These are phyloP conservation scores for Cardamine occulta DNA, from an alignment of 345 rosid genomes.

Conservation along the genomic window DNA sequence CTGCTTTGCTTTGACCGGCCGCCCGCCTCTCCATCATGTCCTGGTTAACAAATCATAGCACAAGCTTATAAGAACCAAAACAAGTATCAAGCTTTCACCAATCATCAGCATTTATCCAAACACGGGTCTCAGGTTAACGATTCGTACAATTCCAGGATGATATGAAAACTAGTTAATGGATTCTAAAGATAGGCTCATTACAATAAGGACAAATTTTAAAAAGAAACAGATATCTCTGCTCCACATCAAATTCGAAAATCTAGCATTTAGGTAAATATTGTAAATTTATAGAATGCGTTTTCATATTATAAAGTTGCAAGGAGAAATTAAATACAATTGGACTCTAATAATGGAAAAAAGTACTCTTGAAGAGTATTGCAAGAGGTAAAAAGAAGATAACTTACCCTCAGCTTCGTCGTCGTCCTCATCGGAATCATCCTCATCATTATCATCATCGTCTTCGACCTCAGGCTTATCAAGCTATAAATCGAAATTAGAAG, in stretches of 20 bases:
- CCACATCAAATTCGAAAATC: background rate
- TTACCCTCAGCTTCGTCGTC: constrained; percentile 63
- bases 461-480: constrained; percentile 67
- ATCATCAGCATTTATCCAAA: constrained; percentile 2
- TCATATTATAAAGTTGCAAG: background rate
- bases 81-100: constrained; percentile 7
- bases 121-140: background rate
- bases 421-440: constrained; percentile 66
- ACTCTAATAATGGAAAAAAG: background rate
- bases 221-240: background rate
- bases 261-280: background rate
- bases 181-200: background rate
- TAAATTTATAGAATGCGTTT: background rate
- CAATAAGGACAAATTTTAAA: background rate
- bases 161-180: background rate
- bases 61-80: constrained; percentile 13
- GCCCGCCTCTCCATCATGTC: constrained; percentile 59
- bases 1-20: constrained; percentile 83
- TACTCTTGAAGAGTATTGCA: background rate
- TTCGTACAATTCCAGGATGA: background rate
- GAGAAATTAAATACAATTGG: background rate
- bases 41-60: constrained; percentile 24
- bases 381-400: constrained; percentile 10
- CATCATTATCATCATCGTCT: constrained; percentile 66
- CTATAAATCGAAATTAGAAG: constrained; percentile 37